Conservation (phyloP, 139 green algal genomes). For the Zygnema cylindricum region DNA sequence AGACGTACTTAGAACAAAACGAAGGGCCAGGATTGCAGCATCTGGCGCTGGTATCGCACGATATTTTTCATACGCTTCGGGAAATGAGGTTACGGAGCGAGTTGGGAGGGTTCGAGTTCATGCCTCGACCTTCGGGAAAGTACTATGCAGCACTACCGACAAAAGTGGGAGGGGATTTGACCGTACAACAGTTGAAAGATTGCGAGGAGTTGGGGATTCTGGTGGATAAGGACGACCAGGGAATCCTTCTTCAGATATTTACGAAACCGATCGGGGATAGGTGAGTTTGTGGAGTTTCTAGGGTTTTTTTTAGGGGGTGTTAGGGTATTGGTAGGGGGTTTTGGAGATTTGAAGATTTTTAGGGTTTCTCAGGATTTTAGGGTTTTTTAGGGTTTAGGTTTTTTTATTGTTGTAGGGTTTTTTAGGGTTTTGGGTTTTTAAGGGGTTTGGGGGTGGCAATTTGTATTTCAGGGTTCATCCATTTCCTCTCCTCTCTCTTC, state of each 20-base stretch:
- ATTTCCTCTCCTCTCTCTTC: no score
- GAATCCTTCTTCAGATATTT: constrained; percentile 89
- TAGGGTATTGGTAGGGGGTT: no score
- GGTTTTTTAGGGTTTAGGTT: no score
- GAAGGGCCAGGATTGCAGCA: constrained; percentile 95
- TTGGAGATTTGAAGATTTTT: no score
- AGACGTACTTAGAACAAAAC: constrained; percentile 99
- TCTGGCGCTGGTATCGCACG: constrained; percentile 91
- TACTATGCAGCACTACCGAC: constrained; percentile 82
- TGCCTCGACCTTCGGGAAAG: constrained; percentile 76
- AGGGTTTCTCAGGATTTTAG: no score
- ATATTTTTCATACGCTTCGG: constrained; percentile 90
- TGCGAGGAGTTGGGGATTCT: constrained; percentile 92
- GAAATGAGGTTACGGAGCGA: constrained; percentile 72
- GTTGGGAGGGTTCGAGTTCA: constrained; percentile 83
- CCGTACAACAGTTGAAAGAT: constrained; percentile 63
- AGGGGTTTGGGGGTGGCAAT: no score
- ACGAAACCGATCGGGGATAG: constrained; percentile 65
- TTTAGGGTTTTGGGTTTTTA: no score
- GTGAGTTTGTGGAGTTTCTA: no score
- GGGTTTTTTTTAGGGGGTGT: no score
- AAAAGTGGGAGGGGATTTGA: constrained; percentile 54
- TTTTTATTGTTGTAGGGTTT: no score
- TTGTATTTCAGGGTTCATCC: no score
- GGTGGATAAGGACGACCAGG: constrained; percentile 95